Base-by-base conservation (phyloP, 2,329 filamentous ascomycete species). In the Monilinia fructicola region DNA sequence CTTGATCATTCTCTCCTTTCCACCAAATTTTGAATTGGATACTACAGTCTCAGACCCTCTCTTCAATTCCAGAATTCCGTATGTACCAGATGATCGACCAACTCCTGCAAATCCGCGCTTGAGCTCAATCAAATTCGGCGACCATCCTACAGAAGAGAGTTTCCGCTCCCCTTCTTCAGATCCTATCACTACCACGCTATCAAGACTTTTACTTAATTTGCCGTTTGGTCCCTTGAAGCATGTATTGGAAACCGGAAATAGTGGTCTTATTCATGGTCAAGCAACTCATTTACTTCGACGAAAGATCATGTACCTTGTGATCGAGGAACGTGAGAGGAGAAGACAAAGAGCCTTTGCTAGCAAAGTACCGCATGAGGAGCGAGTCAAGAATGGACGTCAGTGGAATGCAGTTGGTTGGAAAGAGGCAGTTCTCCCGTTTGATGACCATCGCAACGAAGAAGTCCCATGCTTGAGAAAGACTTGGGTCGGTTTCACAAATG, bases 81-180 rank as follows among this genome's bases (percentile, higher is more conserved):
- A 70, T 28, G 59, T 78, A 23, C 66, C 67, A 38, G 69, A 71
- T 21, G 63, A 64, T n/a, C 69, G 69, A 6, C 67, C 70, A 46
- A 46, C 73, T n/a, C 74, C 79, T 26, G 72, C 76, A 62, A 80
- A 85, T 61, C 81, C 83, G 50, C 84, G 87, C 35, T 79, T 90
- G 14, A 84, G 83, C 68, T 83, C 82, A 69, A 91, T 92, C 63
- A 85, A 87, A 68, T 92, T 92, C 73, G 90, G 90, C n/a, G 88
- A 91, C 70, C 73, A 76, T 61, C 66, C 72, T n/a, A 79, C 79
- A 35, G 77, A 82, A 44, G 78, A 81, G 14, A 72, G 74, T 40
- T 71, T 72, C 60, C 79, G 69, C 67, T 62, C 69, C 12, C 67
- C 71, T 14, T 71, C 72, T 18, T 72, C 74, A 28, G 74, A 76